A percentile compares a stretch with the other conserved stretches of the same genome.
These are phyloP conservation scores for Roridomyces roridus DNA, from an alignment of 768 basidiomycete genomes.

Conservation along the genomic window DNA sequence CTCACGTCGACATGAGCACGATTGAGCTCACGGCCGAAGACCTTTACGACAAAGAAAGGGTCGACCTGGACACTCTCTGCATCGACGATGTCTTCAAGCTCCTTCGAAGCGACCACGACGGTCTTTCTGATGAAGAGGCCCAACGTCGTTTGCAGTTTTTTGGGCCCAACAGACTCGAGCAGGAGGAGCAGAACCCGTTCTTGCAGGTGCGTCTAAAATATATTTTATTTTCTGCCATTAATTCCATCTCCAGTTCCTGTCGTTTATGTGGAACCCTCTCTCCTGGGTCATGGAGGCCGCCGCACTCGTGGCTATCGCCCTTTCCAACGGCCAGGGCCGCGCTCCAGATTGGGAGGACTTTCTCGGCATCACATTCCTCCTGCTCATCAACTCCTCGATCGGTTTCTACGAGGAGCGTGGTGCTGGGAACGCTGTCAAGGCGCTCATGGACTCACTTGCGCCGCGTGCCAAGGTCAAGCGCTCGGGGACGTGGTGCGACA, in stretches of 20 bases:
- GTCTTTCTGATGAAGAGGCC: constrained; percentile 79
- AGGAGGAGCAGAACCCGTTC: constrained; percentile 88
- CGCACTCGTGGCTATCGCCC: constrained; percentile 89
- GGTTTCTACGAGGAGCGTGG: constrained; percentile 98
- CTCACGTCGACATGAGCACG: constrained; percentile 85
- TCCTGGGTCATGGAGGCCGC: constrained; percentile 99
- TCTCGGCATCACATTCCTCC: constrained; percentile 88
- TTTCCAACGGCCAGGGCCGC: constrained; percentile 86
- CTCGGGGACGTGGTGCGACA: constrained; percentile 83
- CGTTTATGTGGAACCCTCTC: constrained; percentile 99
- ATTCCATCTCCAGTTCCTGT: constrained; percentile 64
- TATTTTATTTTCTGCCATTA: neutral
- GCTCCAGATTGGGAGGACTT: constrained; percentile 98
- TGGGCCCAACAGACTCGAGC: constrained; percentile 95
- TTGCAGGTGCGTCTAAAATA: constrained; percentile 64
- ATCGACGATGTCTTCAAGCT: constrained; percentile 97
- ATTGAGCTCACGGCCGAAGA: constrained; percentile 93
- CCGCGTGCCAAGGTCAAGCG: constrained; percentile 96
- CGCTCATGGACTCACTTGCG: constrained; percentile 98
- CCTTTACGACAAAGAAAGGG: constrained; percentile 97
- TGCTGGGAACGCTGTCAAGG: constrained; percentile 98
- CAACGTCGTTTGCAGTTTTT: constrained; percentile 89
- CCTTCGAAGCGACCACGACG: constrained; percentile 85
- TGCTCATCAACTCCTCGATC: constrained; percentile 93
- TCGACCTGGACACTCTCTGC: constrained; percentile 94